Base-by-base conservation (phyloP, 257 asterid species). In the Thymus quinquecostatus region DNA sequence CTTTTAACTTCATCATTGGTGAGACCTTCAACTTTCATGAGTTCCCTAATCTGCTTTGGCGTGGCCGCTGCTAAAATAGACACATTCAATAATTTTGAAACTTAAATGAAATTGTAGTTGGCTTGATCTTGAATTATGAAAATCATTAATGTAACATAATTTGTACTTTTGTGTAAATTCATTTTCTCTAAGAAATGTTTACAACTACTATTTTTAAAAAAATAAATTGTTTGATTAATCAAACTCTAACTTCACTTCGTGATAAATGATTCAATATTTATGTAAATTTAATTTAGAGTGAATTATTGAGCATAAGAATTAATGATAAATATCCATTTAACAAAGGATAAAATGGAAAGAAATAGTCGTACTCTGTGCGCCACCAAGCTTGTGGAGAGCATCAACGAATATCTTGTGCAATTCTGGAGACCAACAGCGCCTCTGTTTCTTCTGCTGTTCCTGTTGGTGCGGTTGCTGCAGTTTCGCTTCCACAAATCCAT, bases 391-490 rank as follows among this genome's bases (percentile, higher is more conserved):
- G 0, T 78, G 70, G 7, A 88, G 85, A 6, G 92, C 97, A 54
- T 77, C 74, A 13, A 90, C 82, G 60, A 90, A 90, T 51, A 76
- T 68, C 28, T 62, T 70, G 66, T 90, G 97, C 84, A 90, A 57
- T 30, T 86, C 92, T 0, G 86, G 84, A 0, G 92, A 86, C 97
- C 96, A 90, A 62, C 90, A 86, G 0, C 92, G 91, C 81, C 95
- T 80, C 70, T 79, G 86, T 66, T 90, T 90, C 89, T 77, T 87
- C 72, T 77, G 85, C 69, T 29, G 79, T 47, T 59, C 81, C 6
- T 62, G 51, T 6, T 12, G 48, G 13, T 61, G 40, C 64, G 68
- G 69, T 50, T 54, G 56, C 50, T 64, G 69, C 76, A 53, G 41
- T 55, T 68, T 33, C 10, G 14, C 13, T 76, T 41, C 76, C 12